Conservation (phyloP, 768 basidiomycete genomes). For the Lanmaoa pseudosensibilis region DNA sequence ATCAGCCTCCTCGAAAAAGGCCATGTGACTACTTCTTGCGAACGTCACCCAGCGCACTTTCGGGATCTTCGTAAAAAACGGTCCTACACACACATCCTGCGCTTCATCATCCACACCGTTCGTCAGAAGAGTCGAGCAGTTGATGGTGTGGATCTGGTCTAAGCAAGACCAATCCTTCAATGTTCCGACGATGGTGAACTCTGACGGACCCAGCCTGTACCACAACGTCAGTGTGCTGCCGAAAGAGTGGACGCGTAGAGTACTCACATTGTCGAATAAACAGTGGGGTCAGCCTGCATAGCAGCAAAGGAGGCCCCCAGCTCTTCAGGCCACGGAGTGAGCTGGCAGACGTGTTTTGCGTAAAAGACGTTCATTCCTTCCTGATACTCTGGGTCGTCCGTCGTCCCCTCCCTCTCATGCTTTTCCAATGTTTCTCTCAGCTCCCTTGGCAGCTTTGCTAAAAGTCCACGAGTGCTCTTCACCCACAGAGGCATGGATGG, state of each 20-base stretch:
- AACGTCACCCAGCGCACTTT: constrained; percentile 39
- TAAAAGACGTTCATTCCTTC: constrained; percentile 31
- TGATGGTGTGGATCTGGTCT: constrained; percentile 42
- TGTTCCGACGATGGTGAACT: constrained; percentile 41
- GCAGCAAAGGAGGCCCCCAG: constrained; percentile 27
- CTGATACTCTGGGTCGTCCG: constrained; percentile 34
- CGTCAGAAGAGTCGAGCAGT: constrained; percentile 39
- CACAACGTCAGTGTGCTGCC: neutral
- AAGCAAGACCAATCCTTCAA: constrained; percentile 50
- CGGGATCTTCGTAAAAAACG: constrained; percentile 35
- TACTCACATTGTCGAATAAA: constrained; percentile 21
- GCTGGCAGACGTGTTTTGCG: constrained; percentile 35
- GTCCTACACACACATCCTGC: constrained; percentile 34
- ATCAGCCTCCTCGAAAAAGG: constrained; percentile 16
- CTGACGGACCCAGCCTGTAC: constrained; percentile 27
- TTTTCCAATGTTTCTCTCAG: constrained; percentile 29
- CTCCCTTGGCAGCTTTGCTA: constrained; percentile 29
- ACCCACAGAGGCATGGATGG: constrained; percentile 34
- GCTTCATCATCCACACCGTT: constrained; percentile 42
- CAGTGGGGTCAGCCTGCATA: constrained; percentile 32
- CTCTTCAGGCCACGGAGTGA: constrained; percentile 37
- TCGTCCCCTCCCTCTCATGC: constrained; percentile 38
- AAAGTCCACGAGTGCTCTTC: constrained; percentile 23
- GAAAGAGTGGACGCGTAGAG: neutral
- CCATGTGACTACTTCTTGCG: constrained; percentile 22